Base-by-base conservation (phyloP, 2,329 filamentous ascomycete species). In the Trichoderma asperellum region DNA sequence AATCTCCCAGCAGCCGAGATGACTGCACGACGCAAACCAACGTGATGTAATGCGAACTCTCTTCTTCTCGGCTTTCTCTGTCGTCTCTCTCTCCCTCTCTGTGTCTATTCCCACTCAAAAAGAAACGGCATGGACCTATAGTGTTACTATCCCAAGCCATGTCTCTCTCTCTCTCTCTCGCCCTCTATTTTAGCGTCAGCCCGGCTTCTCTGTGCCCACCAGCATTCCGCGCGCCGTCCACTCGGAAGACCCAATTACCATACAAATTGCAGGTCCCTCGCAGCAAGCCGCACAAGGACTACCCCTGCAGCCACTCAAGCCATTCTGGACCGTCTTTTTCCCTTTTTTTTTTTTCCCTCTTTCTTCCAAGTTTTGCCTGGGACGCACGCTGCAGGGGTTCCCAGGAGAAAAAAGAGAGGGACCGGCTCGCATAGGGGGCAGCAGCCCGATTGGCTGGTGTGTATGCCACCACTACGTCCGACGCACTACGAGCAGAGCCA, bases 1-100 rank as follows among this genome's bases (percentile, higher is more conserved):
- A 65, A 57, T 65, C 49, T 65, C 62, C 62, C 62, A 65, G 52
- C 18, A 65, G 53, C 53, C 61, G 61, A 64, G 62, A 65, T 24
- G 43, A 6, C 29, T 55, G 52, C 52, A 32, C 52, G 14, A 32
- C 21, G 24, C 21, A 55, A 29, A 55, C 27, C 5, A 43, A 32
- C 24, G 18, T 8, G 10, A 24, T 49, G 47, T 49, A 8, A 49
- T 21, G 21, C 14, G 24, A 6, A 53, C 16, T 55, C 37, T 40
- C 21, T 29, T 53, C 27, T 35, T 43, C 12, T 37, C 2, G 7
- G 2, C 8, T 62, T 4, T 29, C 14, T 61, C 24, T 40, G 14
- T 4, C 32, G 29, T 49, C 40, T 63, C 34, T 24, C n/a, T 53
- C 7, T 37, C 47, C 29, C 8, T 60, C 35, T 60, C 34, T n/a